Evolutionary conservation across 352 stramenopile species (phyloP).

Genomic region (Lagenidium sp.): DNA sequence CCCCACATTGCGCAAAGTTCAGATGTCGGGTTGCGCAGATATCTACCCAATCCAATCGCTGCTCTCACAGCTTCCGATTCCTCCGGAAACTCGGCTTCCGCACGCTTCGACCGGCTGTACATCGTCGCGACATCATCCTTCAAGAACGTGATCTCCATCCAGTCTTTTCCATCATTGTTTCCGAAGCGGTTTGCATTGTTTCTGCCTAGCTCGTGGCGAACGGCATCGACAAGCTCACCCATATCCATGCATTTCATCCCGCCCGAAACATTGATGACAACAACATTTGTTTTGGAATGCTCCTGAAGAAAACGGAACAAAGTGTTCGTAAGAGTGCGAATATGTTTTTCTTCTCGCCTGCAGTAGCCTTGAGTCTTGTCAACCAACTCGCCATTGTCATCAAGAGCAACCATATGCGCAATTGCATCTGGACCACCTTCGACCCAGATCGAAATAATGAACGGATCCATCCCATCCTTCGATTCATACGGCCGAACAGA

Average conservation of each 20-base stretch:
- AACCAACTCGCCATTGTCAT: constrained; percentile 79
- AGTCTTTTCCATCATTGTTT: constrained; percentile 72
- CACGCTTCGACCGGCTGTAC: constrained; percentile 81
- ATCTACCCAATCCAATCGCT: constrained; percentile 67
- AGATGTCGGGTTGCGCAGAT: constrained; percentile 77
- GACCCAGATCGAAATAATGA: constrained; percentile 85
- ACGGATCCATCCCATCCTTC: constrained; percentile 65
- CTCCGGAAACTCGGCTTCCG: constrained; percentile 77
- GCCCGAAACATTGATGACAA: constrained; percentile 86
- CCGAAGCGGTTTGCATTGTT: constrained; percentile 63
- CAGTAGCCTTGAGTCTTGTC: constrained; percentile 85
- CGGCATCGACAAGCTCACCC: constrained; percentile 77
- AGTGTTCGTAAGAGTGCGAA: constrained; percentile 65
- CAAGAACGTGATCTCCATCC: constrained; percentile 81
- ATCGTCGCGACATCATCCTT: constrained; percentile 86
- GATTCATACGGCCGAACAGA: constrained; percentile 73
- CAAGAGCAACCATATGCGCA: constrained; percentile 75
- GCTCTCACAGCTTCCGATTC: constrained; percentile 74
- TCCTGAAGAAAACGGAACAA: constrained; percentile 80
- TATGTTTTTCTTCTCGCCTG: constrained; percentile 61
- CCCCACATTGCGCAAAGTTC: constrained; percentile 85
- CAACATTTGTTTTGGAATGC: constrained; percentile 68
- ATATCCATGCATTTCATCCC: constrained; percentile 88
- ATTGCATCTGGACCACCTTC: constrained; percentile 71
- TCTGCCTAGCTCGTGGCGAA: constrained; percentile 64